phyloP scores from a whole-genome alignment of 305 asterid species.

The Fraxinus dipetala region DNA sequence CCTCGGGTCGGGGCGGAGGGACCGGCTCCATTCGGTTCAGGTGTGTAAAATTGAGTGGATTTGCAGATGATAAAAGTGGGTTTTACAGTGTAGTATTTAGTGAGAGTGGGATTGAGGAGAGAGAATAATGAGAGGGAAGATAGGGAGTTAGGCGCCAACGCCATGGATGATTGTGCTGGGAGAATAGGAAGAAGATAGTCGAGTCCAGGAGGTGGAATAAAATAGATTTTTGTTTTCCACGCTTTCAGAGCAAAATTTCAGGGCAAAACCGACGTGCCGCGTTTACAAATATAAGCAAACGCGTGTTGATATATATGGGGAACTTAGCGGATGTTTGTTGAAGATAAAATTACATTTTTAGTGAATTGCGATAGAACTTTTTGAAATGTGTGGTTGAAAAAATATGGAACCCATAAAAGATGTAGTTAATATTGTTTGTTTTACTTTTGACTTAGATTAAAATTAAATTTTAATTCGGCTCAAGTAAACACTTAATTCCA shows the following conservation, averaged over 20 bases:
- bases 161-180: conserved; percentile 35
- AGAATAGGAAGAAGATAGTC: not conserved
- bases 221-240: not conserved
- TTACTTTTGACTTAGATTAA: no score
- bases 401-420: no score
- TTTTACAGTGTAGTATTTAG: conserved; percentile 30
- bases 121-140: conserved; percentile 37
- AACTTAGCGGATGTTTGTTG: not conserved
- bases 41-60: conserved; percentile 27
- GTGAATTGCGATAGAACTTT: no score
- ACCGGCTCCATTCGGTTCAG: conserved; percentile 67
- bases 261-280: not conserved
- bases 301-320: not conserved
- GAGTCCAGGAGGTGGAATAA: not conserved
- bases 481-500: not conserved
- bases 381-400: no score
- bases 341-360: no score
- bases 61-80: conserved; percentile 44
- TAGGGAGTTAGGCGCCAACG: conserved; percentile 64
- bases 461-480: no score
- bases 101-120: conserved; percentile 11
- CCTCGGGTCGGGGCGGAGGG: conserved; percentile 83
- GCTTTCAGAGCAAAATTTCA: not conserved
- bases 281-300: not conserved
- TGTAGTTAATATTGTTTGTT: no score